These are phyloP conservation scores for Beta lomatogona DNA, from an alignment of 179 eudicot genomes.

Conservation along the genomic window DNA sequence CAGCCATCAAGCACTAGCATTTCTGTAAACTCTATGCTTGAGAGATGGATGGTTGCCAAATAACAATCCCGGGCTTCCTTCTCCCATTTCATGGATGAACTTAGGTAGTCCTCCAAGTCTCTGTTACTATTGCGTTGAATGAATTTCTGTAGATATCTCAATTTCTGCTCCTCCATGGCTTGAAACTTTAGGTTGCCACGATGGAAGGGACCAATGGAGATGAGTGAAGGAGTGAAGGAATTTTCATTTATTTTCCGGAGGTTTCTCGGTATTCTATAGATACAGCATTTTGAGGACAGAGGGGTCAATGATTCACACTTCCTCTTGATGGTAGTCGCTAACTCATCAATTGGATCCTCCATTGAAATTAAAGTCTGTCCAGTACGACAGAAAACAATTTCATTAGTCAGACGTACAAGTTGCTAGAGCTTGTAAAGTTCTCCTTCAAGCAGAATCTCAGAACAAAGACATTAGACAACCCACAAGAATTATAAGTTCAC, in stretches of 20 bases:
- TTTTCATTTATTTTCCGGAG: slow-evolving; percentile 39
- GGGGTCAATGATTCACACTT: slow-evolving; percentile 33
- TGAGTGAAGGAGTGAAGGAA: slow-evolving; percentile 40
- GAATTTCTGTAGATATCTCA: slow-evolving; percentile 36
- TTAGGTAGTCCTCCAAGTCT: slow-evolving; percentile 34
- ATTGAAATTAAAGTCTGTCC: slow-evolving; percentile 6
- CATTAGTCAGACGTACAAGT: background rate
- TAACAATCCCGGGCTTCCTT: slow-evolving; percentile 46
- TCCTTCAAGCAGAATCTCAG: background rate
- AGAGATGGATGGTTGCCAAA: slow-evolving; percentile 29
- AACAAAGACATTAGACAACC: background rate
- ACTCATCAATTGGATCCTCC: slow-evolving; percentile 36
- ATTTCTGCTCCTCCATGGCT: slow-evolving; percentile 43
- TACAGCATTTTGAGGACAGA: slow-evolving; percentile 43
- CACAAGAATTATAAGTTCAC: background rate
- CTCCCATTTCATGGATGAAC: slow-evolving; percentile 39
- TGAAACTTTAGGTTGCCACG: slow-evolving; percentile 27
- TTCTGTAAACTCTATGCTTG: slow-evolving; percentile 37
- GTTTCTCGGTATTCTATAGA: slow-evolving; percentile 43
- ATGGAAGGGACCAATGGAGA: slow-evolving; percentile 54
- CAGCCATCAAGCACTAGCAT: slow-evolving; percentile 41
- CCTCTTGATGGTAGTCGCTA: slow-evolving; percentile 24
- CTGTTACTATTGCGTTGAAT: slow-evolving; percentile 26
- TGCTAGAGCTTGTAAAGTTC: background rate
- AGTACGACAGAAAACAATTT: background rate